phyloP scores from a whole-genome alignment of 129 eudicot species.

The Sambucus nigra region DNA sequence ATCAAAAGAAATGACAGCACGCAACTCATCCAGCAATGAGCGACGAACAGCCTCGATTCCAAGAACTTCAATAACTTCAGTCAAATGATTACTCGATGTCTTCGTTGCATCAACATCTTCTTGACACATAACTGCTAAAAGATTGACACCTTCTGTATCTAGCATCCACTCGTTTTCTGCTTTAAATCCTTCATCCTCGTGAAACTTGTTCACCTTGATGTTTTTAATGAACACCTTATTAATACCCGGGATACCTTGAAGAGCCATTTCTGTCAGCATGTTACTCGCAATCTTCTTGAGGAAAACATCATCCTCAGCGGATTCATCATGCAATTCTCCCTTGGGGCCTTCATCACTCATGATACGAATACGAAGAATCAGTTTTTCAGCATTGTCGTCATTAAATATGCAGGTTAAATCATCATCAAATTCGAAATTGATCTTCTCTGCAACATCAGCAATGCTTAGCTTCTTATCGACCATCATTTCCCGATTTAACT shows the following conservation, averaged over 20 bases:
- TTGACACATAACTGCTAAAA: constrained; percentile 46
- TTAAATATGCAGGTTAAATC: constrained; percentile 42
- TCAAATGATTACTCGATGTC: constrained; percentile 49
- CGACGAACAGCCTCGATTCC: constrained; percentile 54
- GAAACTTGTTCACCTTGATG: constrained; percentile 27
- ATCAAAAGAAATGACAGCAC: constrained; percentile 48
- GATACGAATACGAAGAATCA: constrained; percentile 51
- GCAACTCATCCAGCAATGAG: constrained; percentile 47
- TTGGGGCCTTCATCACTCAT: constrained; percentile 50
- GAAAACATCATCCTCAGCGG: constrained; percentile 54
- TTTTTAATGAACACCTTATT: constrained; percentile 46
- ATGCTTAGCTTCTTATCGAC: constrained; percentile 50
- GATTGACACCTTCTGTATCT: constrained; percentile 58
- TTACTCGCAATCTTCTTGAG: constrained; percentile 47
- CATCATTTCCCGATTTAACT: constrained; percentile 52
- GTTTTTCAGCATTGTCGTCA: constrained; percentile 47
- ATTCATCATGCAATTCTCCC: constrained; percentile 33
- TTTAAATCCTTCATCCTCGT: constrained; percentile 34
- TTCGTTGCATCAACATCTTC: constrained; percentile 49
- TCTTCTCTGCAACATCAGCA: constrained; percentile 59
- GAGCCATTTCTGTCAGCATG: constrained; percentile 54
- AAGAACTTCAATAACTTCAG: constrained; percentile 50
- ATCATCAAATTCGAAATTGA: constrained; percentile 37
- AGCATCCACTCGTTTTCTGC: constrained; percentile 48
- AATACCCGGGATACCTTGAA: constrained; percentile 46